Evolutionary conservation across 2,329 filamentous ascomycete species (phyloP).

Genomic region (Raffaelea ambrosiae): DNA sequence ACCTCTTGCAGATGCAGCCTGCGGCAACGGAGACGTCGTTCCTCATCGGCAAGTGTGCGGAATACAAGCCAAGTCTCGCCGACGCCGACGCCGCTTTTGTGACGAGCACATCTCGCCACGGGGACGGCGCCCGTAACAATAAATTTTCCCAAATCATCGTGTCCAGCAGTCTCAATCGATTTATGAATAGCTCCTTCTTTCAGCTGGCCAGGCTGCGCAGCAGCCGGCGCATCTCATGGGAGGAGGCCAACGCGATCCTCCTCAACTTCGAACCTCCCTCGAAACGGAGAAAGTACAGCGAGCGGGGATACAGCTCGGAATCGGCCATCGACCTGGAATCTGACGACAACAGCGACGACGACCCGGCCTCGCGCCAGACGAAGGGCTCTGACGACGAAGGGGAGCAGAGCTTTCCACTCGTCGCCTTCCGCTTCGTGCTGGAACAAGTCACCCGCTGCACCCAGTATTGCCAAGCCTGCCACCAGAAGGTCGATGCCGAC

Average conservation of each 20-base stretch:
- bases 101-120: neutral
- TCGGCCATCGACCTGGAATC: no score
- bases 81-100: constrained; percentile 26
- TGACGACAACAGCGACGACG: no score
- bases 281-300: neutral
- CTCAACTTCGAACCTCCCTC: neutral
- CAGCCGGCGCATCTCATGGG: constrained; percentile 51
- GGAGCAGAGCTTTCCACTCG: constrained; percentile 40
- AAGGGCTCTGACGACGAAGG: neutral
- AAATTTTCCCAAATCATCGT: constrained; percentile 55
- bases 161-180: constrained; percentile 59
- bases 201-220: constrained; percentile 52
- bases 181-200: constrained; percentile 59
- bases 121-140: neutral
- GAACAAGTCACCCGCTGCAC: constrained; percentile 73
- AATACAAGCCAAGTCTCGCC: constrained; percentile 58
- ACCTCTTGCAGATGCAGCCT: constrained; percentile 29
- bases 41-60: constrained; percentile 60
- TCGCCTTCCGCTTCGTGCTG: constrained; percentile 66
- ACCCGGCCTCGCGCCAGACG: neutral
- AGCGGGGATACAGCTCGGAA: neutral
- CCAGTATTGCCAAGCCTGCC: constrained; percentile 81
- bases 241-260: constrained; percentile 46
- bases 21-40: constrained; percentile 36
- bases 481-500: constrained; percentile 54